Evolutionary conservation across 1,139 yeast genomes (phyloP).

Genomic region (Nakaseomyces delphensis): DNA sequence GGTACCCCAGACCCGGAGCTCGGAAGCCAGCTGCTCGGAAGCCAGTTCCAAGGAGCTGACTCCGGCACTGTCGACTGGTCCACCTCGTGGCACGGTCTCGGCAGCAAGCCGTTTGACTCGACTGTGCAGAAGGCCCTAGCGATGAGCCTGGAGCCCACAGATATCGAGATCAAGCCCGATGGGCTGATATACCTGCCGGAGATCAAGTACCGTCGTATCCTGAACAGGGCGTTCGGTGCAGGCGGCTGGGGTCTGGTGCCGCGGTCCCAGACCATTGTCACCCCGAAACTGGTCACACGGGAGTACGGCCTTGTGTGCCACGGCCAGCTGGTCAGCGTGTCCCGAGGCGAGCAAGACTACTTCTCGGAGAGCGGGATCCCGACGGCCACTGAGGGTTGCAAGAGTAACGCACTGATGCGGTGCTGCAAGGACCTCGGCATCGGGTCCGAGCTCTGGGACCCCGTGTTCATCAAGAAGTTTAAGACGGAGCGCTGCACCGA

Average conservation of each 20-base stretch:
- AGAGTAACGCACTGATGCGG: slow-evolving; percentile 92
- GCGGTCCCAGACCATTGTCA: slow-evolving; percentile 71
- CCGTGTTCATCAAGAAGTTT: slow-evolving; percentile 72
- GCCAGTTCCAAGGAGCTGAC: background rate
- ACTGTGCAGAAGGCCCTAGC: slow-evolving; percentile 52
- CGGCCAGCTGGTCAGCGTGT: slow-evolving; percentile 83
- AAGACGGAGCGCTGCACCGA: slow-evolving; percentile 72
- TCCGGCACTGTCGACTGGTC: slow-evolving; percentile 48
- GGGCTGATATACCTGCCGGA: slow-evolving; percentile 89
- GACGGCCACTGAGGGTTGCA: slow-evolving; percentile 96
- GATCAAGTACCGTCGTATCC: slow-evolving; percentile 81
- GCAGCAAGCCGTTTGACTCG: slow-evolving; percentile 59
- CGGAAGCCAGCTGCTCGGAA: background rate
- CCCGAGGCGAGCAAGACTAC: slow-evolving; percentile 93
- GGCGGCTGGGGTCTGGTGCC: slow-evolving; percentile 99
- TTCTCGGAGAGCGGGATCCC: slow-evolving; percentile 82
- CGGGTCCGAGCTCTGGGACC: slow-evolving; percentile 97
- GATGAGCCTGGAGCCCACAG: slow-evolving; percentile 53
- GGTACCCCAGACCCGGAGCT: no score
- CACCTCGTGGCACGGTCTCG: slow-evolving; percentile 74
- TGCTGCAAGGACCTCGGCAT: slow-evolving; percentile 96
- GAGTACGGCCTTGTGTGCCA: slow-evolving; percentile 84
- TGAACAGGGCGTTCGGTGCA: slow-evolving; percentile 90
- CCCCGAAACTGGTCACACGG: slow-evolving; percentile 59
- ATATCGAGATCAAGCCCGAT: slow-evolving; percentile 91